Conservation (phyloP, 1,139 yeast species). For the Lodderomyces elongisporus region DNA sequence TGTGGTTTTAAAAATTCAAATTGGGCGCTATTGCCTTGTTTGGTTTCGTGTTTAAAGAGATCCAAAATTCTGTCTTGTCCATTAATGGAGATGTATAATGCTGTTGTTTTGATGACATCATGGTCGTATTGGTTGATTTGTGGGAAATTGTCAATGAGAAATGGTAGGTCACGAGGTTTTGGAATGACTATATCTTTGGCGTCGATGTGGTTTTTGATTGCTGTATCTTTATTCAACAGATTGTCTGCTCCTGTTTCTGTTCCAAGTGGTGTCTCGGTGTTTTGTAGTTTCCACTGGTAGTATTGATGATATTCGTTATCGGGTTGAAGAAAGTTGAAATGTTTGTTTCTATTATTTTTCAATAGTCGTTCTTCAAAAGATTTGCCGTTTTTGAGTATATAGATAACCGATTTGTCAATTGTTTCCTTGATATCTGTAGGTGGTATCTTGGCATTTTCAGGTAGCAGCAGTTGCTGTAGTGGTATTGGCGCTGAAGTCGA, state of each 20-base stretch:
- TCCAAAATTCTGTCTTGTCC: constrained; percentile 43
- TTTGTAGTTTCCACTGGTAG: constrained; percentile 40
- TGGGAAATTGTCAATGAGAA: constrained; percentile 44
- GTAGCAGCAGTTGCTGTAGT: background rate
- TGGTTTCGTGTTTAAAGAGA: constrained; percentile 33
- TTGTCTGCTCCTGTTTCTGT: background rate
- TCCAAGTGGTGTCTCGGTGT: background rate
- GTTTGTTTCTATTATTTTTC: constrained; percentile 41
- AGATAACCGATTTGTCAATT: constrained; percentile 69
- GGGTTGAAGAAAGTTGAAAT: constrained; percentile 58
- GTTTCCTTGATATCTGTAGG: constrained; percentile 53
- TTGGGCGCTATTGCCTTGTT: constrained; percentile 42
- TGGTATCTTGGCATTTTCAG: constrained; percentile 34
- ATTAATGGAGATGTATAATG: constrained; percentile 58
- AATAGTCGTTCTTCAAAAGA: constrained; percentile 59
- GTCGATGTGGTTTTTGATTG: background rate
- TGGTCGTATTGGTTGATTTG: constrained; percentile 60
- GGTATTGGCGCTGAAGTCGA: background rate
- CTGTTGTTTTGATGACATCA: constrained; percentile 67
- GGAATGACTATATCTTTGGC: constrained; percentile 5
- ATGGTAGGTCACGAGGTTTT: constrained; percentile 32
- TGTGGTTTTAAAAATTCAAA: constrained; percentile 60
- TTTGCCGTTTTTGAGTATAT: constrained; percentile 64
- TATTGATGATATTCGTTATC: constrained; percentile 54
- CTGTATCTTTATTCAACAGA: background rate